Evolutionary conservation across 176 grass and related monocot species (phyloP).

Genomic region (Calamus simplicifolius): DNA sequence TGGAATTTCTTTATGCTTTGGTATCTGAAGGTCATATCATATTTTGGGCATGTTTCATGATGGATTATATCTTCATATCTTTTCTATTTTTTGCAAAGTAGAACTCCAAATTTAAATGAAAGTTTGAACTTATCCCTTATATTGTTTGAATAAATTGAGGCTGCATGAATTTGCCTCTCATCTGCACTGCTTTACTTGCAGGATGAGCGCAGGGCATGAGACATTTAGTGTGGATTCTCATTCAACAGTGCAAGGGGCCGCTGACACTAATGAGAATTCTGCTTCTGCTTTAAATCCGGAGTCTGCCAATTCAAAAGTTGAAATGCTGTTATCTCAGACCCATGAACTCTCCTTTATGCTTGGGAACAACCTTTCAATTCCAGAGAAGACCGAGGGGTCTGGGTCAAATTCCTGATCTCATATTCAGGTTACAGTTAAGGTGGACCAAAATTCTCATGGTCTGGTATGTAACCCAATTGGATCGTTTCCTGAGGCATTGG

Average conservation of each 20-base stretch:
- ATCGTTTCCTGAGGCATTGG: background rate
- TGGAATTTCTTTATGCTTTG: too few species aligned
- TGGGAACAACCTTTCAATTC: conserved; percentile 60
- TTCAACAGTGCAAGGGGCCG: conserved; percentile 24
- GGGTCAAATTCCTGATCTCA: conserved; percentile 19
- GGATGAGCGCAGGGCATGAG: conserved; percentile 25
- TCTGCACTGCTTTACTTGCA: conserved; percentile 16
- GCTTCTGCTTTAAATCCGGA: conserved; percentile 21
- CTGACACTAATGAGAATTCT: conserved; percentile 15
- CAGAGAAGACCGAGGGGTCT: conserved; percentile 30
- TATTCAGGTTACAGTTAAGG: too few species aligned
- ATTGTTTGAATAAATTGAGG: too few species aligned
- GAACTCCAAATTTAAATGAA: too few species aligned
- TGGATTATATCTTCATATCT: too few species aligned
- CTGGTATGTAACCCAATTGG: too few species aligned
- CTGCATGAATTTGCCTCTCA: conserved; percentile 7
- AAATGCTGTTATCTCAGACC: conserved; percentile 59
- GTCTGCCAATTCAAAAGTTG: conserved; percentile 29
- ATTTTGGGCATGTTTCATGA: too few species aligned
- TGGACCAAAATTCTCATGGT: too few species aligned
- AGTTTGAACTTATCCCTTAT: too few species aligned
- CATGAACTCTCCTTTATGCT: conserved; percentile 77
- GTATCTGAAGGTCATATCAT: too few species aligned
- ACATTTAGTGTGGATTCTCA: conserved; percentile 27
- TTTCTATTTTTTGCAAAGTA: too few species aligned